A percentile compares a stretch with the other conserved stretches of the same genome.
Evolutionary conservation across 2,329 filamentous ascomycete species (phyloP).

Genomic region (Penicillium aurantiogriseum): DNA sequence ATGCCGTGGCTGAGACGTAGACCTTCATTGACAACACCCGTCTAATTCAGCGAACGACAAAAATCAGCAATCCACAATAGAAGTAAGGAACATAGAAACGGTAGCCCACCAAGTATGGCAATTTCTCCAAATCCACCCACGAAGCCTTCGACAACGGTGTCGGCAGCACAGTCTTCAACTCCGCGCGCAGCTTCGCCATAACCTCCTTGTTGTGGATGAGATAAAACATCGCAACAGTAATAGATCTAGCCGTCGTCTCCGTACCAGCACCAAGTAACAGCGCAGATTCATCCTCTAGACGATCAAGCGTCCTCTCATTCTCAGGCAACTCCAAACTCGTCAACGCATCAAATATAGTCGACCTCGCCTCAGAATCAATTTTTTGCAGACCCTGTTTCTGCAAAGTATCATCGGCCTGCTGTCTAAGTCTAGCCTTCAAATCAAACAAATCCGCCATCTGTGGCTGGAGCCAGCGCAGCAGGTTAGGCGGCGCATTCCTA

Average conservation of each 20-base stretch:
- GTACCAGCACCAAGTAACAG: slow-evolving; percentile 36
- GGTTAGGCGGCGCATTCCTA: slow-evolving; percentile 21
- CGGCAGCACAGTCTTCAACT: slow-evolving; percentile 31
- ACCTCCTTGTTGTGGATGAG: slow-evolving; percentile 24
- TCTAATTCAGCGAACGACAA: slow-evolving; percentile 1
- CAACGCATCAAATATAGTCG: slow-evolving; percentile 32
- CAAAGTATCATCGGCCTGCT: slow-evolving; percentile 17
- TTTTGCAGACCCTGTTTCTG: slow-evolving; percentile 5
- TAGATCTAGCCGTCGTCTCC: slow-evolving; percentile 35
- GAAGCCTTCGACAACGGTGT: slow-evolving; percentile 22
- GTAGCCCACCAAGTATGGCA: slow-evolving; percentile 39
- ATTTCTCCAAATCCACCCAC: slow-evolving; percentile 35
- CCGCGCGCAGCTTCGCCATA: slow-evolving; percentile 22
- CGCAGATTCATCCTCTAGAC: slow-evolving; percentile 34
- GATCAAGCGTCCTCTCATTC: slow-evolving; percentile 37
- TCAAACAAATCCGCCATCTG: slow-evolving; percentile 22
- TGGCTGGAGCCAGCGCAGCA: slow-evolving; percentile 22
- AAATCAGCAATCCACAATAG: background rate
- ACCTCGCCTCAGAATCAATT: background rate
- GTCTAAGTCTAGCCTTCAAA: slow-evolving; percentile 18
- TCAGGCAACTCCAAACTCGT: slow-evolving; percentile 35
- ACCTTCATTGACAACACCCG: slow-evolving; percentile 24
- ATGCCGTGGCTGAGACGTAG: slow-evolving; percentile 24
- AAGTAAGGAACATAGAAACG: background rate
- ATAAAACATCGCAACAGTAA: slow-evolving; percentile 35